phyloP scores from a whole-genome alignment of 1,284 basidiomycete species.

The Trametes hirsuta region DNA sequence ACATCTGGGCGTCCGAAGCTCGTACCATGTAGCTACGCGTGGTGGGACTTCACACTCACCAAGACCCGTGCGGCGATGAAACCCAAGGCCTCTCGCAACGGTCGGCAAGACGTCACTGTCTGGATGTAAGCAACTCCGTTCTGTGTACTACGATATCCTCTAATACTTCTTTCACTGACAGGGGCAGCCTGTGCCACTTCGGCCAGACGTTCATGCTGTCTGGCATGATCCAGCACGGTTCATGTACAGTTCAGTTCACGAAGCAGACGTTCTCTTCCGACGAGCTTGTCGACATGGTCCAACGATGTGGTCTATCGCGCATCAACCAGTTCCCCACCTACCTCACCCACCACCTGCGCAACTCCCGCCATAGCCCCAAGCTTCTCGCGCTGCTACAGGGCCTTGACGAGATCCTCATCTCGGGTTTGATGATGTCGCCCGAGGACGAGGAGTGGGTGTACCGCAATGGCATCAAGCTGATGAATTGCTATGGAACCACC shows the following conservation, averaged over 20 bases:
- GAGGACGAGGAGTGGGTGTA: constrained; percentile 72
- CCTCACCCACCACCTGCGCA: constrained; percentile 61
- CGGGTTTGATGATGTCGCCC: constrained; percentile 58
- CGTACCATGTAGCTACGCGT: constrained; percentile 60
- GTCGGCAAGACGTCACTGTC: constrained; percentile 59
- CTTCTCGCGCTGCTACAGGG: constrained; percentile 57
- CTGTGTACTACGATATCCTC: not conserved
- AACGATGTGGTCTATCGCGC: constrained; percentile 65
- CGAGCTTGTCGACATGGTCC: constrained; percentile 73
- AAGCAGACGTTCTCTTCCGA: constrained; percentile 64
- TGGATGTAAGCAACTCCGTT: constrained; percentile 34
- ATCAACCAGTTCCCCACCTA: constrained; percentile 72
- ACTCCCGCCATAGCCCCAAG: constrained; percentile 62
- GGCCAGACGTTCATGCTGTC: constrained; percentile 38
- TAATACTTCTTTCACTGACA: constrained; percentile 10
- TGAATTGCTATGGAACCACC: constrained; percentile 74
- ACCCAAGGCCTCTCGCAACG: constrained; percentile 23
- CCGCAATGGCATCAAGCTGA: constrained; percentile 57
- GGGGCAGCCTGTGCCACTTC: constrained; percentile 39
- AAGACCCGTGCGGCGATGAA: constrained; percentile 30
- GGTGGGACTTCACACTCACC: constrained; percentile 33
- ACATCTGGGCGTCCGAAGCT: constrained; percentile 77
- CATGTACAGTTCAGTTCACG: constrained; percentile 71
- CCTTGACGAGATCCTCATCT: constrained; percentile 64
- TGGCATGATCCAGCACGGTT: constrained; percentile 67